Conservation (phyloP, 208 protist genomes). For the Crithidia mellificae region DNA sequence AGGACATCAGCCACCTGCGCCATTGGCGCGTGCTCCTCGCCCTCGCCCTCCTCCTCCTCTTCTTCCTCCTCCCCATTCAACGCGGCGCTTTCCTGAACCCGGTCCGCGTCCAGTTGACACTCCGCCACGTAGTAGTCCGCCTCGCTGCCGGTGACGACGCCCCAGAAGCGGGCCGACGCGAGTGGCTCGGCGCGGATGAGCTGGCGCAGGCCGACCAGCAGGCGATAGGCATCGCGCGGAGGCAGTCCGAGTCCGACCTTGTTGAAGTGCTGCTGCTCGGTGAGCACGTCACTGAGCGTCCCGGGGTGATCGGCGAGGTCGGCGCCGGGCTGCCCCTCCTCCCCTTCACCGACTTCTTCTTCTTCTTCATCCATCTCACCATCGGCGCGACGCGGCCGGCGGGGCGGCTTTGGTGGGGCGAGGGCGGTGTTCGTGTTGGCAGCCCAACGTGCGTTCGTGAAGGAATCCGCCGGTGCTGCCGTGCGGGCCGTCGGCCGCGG, state of each 20-base stretch:
- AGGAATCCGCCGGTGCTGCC: conserved; percentile 60
- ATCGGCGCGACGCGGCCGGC: conserved; percentile 58
- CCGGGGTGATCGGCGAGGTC: conserved; percentile 65
- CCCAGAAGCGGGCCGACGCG: conserved; percentile 83
- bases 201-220: conserved; percentile 87
- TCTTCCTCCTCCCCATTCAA: conserved; percentile 52
- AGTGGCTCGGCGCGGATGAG: conserved; percentile 85
- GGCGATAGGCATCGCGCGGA: conserved; percentile 75
- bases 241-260: conserved; percentile 76
- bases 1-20: conserved; percentile 79
- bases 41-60: conserved; percentile 58
- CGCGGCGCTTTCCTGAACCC: conserved; percentile 36
- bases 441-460: conserved; percentile 74
- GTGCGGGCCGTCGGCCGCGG: conserved; percentile 54
- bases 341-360: conserved; percentile 19
- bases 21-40: conserved; percentile 66
- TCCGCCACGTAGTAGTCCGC: conserved; percentile 93
- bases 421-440: conserved; percentile 70
- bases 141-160: conserved; percentile 77
- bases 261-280: conserved; percentile 86
- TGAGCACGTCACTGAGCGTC: conserved; percentile 78
- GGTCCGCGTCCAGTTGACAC: conserved; percentile 68
- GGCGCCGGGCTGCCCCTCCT: conserved; percentile 32
- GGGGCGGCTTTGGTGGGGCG: conserved; percentile 67
- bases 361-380: conserved; percentile 71